Evolutionary conservation across 441 rosid species (phyloP), one percentile per base, ranked within the genome.

Genomic region (Eruca vesicaria): DNA sequence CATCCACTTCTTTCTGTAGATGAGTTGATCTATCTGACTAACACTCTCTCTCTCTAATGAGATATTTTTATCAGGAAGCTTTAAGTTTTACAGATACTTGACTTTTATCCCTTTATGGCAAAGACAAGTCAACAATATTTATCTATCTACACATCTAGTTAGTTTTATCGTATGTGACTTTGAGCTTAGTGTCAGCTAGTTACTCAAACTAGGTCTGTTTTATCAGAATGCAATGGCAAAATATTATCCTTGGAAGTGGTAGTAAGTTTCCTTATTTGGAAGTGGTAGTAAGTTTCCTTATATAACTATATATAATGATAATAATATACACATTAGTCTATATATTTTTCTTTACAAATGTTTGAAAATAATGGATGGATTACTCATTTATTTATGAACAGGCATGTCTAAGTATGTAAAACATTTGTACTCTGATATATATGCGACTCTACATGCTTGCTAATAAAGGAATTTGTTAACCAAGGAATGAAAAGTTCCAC

Each of bases 21-120:
- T 77, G 68, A 71, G 55, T 64, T 53, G 65, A 63, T 69, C 6
- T 69, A 6, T 68, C 18, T 15, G 64, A 50, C 73, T 75, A 7
- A 2, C 21, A 16, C 26, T 64, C 32, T 31, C 59, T 31, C 53
- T 58, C 53, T 74, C 20, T 35, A 35, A 3, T 19, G 23, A 70
- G 80, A 77, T 71, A 5, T 77, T 66, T 77, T 56, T 36, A 71
- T 64, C 36, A 58, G n/a, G n/a, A n/a, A n/a, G n/a, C n/a, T n/a
- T n/a, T n/a, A n/a, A 18, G 18, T 23, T 45, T 23, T 20, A 10
- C 21, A 70, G 26, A 41, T 56, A 41, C 3, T 32, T 57, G 66
- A 70, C 70, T 20, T 19, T 32, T 64, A 33, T 35, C 63, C 45
- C 33, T 65, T 63, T 43, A 67, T 71, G 16, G 18, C 59, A 57